phyloP scores from a whole-genome alignment of 768 basidiomycete species.

The Kwoniella sp. region DNA sequence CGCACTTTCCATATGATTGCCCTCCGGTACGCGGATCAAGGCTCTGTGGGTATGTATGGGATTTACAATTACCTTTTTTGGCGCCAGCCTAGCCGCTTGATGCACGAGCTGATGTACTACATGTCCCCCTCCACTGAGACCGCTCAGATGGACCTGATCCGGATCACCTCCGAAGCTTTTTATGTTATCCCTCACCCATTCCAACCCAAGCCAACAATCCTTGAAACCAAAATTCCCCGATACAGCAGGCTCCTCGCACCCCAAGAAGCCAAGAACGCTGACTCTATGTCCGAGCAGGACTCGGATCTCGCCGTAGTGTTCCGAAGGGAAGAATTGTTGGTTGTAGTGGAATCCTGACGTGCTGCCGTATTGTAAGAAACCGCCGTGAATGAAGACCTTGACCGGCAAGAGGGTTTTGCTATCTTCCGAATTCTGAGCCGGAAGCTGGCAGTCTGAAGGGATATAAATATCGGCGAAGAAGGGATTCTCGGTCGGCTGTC shows the following conservation, averaged over 20 bases:
- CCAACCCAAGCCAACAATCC: slow-evolving; percentile 76
- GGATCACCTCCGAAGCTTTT: slow-evolving; percentile 69
- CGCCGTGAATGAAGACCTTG: slow-evolving; percentile 76
- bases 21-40: no score
- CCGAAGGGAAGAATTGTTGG: slow-evolving; percentile 68
- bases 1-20: no score
- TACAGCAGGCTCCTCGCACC: slow-evolving; percentile 65
- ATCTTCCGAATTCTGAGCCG: slow-evolving; percentile 14
- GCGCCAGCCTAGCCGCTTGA: slow-evolving; percentile 66
- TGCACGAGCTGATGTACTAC: slow-evolving; percentile 75
- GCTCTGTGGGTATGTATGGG: no score
- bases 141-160: slow-evolving; percentile 65
- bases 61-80: slow-evolving; percentile 55
- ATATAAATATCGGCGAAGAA: slow-evolving; percentile 63
- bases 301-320: slow-evolving; percentile 66
- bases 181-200: slow-evolving; percentile 73
- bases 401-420: slow-evolving; percentile 61
- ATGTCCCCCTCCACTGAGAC: slow-evolving; percentile 74
- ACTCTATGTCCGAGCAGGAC: slow-evolving; percentile 77
- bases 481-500: slow-evolving; percentile 72
- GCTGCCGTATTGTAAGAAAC: slow-evolving; percentile 77
- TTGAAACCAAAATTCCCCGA: slow-evolving; percentile 81
- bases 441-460: slow-evolving; percentile 56
- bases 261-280: slow-evolving; percentile 75
- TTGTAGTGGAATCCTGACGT: slow-evolving; percentile 67